Base-by-base conservation (phyloP, 768 basidiomycete species). In the Pulveroboletus sp. region DNA sequence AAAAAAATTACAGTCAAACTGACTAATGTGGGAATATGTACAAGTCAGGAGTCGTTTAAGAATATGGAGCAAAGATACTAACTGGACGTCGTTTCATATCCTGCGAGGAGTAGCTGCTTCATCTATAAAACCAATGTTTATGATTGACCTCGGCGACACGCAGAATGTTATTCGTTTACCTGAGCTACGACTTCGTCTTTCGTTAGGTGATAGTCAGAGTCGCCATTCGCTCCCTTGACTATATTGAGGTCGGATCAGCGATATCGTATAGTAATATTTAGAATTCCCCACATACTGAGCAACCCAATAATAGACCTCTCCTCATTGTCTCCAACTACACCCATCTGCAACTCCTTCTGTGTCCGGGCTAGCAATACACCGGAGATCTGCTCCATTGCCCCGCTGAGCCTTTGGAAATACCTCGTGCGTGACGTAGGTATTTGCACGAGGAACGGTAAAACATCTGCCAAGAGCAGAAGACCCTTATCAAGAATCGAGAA, bases 301-400 rank as follows among this genome's bases (percentile, higher is more conserved):
- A 60, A 26, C 8, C 63, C 59, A 8, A 68, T 63, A 3, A 66
- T 52, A 8, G 66, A 68, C 27, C 27, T 58, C 1, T 63, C 61
- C 18, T 58, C 62, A n/a, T 59, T 57, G 7, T 39, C 56, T 2
- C 51, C 59, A 24, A 60, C 49, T 3, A 54, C 52, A 15, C 50
- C 52, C 0, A 53, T 52, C 18, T 66, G 67, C 38, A 64, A 60
- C 46, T 69, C 74, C 41, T 61, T 62, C 43, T 63, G 57, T 7
- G 66, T 71, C 38, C 66, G 63, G 14, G 65, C 60, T 8, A 79
- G 54, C 5, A 79, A 48, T 11, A 64, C 66, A 33, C 70, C 63
- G 0, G 74, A 75, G 27, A 78, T 76, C 1, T 62, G 61, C 1
- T 60, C 57, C 69, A 76, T 69, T 2, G 72, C 67, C 4, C 27